Evolutionary conservation across 1,139 yeast genomes (phyloP).

Genomic region (Diutina rugosa): DNA sequence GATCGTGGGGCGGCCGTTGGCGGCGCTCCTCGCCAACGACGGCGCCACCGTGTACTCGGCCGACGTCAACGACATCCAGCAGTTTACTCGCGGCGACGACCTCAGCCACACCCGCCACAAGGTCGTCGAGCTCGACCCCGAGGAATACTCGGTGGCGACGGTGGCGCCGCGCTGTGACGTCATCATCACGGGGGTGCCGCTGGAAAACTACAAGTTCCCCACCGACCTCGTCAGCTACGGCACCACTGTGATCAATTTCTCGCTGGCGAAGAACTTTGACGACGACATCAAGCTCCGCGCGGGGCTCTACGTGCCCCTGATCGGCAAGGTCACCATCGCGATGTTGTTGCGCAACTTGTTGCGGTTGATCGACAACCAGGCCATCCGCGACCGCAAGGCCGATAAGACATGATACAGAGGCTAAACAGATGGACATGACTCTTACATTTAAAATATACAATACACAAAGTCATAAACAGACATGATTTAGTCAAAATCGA

Average conservation of each 20-base stretch:
- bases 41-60: slow-evolving; percentile 94
- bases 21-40: slow-evolving; percentile 90
- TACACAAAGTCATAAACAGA: too few relatives aligned
- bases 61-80: slow-evolving; percentile 78
- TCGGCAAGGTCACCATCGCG: slow-evolving; percentile 91
- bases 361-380: slow-evolving; percentile 59
- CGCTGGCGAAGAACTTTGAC: slow-evolving; percentile 77
- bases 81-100: slow-evolving; percentile 90
- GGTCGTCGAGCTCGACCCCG: slow-evolving; percentile 53
- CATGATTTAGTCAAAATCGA: too few relatives aligned
- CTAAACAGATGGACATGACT: too few relatives aligned
- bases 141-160: slow-evolving; percentile 37
- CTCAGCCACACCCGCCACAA: slow-evolving; percentile 72
- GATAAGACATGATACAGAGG: too few relatives aligned
- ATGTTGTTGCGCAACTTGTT: slow-evolving; percentile 84
- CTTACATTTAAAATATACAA: too few relatives aligned
- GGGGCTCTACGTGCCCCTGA: slow-evolving; percentile 84
- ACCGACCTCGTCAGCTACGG: slow-evolving; percentile 71
- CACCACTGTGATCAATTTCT: slow-evolving; percentile 80
- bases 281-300: slow-evolving; percentile 75
- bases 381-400: slow-evolving; percentile 7
- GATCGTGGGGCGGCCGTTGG: slow-evolving; percentile 93
- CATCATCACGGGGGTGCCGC: slow-evolving; percentile 90
- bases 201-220: slow-evolving; percentile 73
- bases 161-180: slow-evolving; percentile 76